A percentile compares a stretch with the other conserved stretches of the same genome.
phyloP scores from a whole-genome alignment of 2,329 filamentous ascomycete species.

The Cadophora gregata region DNA sequence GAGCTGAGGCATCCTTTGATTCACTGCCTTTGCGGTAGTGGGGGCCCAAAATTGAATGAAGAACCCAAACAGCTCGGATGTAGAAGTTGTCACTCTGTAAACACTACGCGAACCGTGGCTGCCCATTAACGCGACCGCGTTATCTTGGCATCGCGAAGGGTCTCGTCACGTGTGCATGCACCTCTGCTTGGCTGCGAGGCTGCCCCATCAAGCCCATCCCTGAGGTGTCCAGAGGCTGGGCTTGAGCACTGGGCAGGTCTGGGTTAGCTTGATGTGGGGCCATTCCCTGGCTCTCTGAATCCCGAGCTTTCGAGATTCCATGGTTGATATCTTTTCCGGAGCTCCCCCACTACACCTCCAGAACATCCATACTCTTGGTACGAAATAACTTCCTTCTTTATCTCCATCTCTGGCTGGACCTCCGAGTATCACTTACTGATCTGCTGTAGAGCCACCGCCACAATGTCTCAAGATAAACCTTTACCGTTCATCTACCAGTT shows the following conservation, averaged over 20 bases:
- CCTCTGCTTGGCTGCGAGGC: too few relatives aligned
- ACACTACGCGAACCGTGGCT: background rate
- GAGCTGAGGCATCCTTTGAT: slow-evolving; percentile 41
- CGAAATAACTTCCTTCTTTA: background rate
- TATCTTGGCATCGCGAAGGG: background rate
- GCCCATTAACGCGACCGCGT: slow-evolving; percentile 16
- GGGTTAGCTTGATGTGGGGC: slow-evolving; percentile 10
- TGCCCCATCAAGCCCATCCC: background rate
- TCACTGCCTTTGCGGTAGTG: background rate
- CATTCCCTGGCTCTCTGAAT: background rate
- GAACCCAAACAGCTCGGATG: background rate
- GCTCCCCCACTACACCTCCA: background rate
- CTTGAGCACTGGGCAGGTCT: too few relatives aligned
- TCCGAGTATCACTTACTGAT: background rate
- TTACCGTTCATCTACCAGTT: slow-evolving; percentile 96
- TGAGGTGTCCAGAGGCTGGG: too few relatives aligned
- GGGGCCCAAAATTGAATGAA: slow-evolving; percentile 7
- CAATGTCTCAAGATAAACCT: slow-evolving; percentile 73
- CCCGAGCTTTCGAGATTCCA: background rate
- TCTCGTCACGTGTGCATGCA: background rate
- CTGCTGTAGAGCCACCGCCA: slow-evolving; percentile 44
- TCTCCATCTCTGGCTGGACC: background rate
- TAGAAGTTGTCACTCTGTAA: background rate
- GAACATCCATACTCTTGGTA: slow-evolving; percentile 1
- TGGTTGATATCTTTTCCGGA: background rate